These are phyloP conservation scores for Rhizopogon parksii DNA, from an alignment of 1,284 basidiomycete genomes.

Conservation along the genomic window DNA sequence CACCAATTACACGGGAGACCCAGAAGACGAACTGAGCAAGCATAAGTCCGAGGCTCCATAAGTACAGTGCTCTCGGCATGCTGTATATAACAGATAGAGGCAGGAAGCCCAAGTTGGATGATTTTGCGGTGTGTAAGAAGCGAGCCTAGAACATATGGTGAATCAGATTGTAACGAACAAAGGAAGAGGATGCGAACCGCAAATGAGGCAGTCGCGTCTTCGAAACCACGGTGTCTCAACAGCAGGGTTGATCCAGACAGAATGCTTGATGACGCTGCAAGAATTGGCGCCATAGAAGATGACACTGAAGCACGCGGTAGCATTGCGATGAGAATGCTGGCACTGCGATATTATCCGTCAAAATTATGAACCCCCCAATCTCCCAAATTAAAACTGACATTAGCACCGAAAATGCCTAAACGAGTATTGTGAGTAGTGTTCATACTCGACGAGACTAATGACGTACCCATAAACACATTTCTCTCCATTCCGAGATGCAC, in stretches of 20 bases:
- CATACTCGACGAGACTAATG: background rate
- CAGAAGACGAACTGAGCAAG: constrained; percentile 3
- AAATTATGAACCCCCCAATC: background rate
- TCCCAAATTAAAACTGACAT: constrained; percentile 1
- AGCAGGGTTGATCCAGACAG: constrained; percentile 2
- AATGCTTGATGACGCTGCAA: constrained; percentile 1
- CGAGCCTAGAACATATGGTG: background rate
- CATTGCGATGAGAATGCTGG: background rate
- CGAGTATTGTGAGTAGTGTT: background rate
- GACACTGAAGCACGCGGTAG: background rate
- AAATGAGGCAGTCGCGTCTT: constrained; percentile 6
- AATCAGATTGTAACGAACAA: background rate
- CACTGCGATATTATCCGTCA: background rate
- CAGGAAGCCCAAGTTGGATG: constrained; percentile 5
- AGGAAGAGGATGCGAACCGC: background rate
- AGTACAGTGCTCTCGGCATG: constrained; percentile 6
- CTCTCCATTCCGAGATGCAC: constrained; percentile 10
- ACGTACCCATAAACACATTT: constrained; percentile 2
- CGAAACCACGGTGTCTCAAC: constrained; percentile 5
- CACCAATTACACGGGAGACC: background rate
- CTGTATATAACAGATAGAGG: constrained; percentile 6
- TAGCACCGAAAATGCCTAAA: constrained; percentile 4
- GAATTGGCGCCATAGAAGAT: background rate
- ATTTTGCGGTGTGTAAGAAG: constrained; percentile 3
- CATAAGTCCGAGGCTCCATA: constrained; percentile 7